Percentiles rank a stretch among this genome's conserved stretches.
Evolutionary conservation across 2,329 filamentous ascomycete species (phyloP).

Genomic region (Dendryphion nanum): DNA sequence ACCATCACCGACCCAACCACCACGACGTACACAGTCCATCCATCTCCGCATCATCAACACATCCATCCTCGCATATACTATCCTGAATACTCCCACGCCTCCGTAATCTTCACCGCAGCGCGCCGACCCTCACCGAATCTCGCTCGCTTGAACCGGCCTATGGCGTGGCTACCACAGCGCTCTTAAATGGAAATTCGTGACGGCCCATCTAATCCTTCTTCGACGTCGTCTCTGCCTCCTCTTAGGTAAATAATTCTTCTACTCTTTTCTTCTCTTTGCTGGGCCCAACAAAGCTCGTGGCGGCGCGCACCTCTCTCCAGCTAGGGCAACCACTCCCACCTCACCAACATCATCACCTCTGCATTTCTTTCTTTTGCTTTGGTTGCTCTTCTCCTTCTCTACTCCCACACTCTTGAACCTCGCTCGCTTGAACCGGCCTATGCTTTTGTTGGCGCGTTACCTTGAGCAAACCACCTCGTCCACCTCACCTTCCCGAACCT

Average conservation of each 20-base stretch:
- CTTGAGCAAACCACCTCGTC: too few species aligned
- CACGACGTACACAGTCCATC: slow-evolving; percentile 4
- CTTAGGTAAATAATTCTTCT: slow-evolving; percentile 25
- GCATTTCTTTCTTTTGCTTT: slow-evolving; percentile 6
- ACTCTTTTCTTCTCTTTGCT: too few species aligned
- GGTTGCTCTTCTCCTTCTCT: slow-evolving; percentile 9
- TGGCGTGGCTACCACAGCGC: slow-evolving; percentile 31
- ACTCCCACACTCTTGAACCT: slow-evolving; percentile 1
- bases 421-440: background rate
- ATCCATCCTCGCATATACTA: too few species aligned
- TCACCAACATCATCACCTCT: too few species aligned
- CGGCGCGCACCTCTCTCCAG: too few species aligned
- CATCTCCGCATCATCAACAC: background rate
- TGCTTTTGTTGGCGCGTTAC: too few species aligned
- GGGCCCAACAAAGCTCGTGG: too few species aligned
- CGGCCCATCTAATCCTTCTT: slow-evolving; percentile 18
- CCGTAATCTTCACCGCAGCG: background rate
- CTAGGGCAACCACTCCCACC: too few species aligned
- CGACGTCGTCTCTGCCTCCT: slow-evolving; percentile 13
- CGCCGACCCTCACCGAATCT: slow-evolving; percentile 18
- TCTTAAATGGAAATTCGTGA: slow-evolving; percentile 26
- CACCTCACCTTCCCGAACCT: too few species aligned
- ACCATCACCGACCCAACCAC: slow-evolving; percentile 7
- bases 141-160: slow-evolving; percentile 40
- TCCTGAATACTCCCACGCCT: too few species aligned